These are phyloP conservation scores for Trichophyton schoenleinii DNA, from an alignment of 2,329 filamentous ascomycete species.

Conservation along the genomic window DNA sequence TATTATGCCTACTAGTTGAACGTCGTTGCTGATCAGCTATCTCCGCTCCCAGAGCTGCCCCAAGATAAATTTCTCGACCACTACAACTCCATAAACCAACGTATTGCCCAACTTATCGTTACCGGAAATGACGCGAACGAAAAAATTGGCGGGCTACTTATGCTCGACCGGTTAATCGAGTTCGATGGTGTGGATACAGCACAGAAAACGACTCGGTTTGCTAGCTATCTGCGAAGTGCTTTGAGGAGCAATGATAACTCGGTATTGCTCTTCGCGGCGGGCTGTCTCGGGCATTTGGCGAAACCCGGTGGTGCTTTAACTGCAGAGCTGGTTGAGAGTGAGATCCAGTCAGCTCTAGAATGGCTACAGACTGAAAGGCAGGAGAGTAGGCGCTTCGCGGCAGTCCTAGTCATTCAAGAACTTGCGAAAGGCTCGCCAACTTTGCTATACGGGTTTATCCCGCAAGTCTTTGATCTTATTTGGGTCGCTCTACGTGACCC, in stretches of 20 bases:
- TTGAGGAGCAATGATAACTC: slow-evolving; percentile 81
- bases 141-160: slow-evolving; percentile 80
- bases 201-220: slow-evolving; percentile 88
- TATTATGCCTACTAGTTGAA: background rate
- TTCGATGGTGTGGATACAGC: slow-evolving; percentile 91
- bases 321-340: slow-evolving; percentile 88
- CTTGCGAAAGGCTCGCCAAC: slow-evolving; percentile 87
- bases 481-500: slow-evolving; percentile 88
- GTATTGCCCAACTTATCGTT: slow-evolving; percentile 61
- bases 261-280: slow-evolving; percentile 80
- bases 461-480: slow-evolving; percentile 89
- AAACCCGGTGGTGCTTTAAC: slow-evolving; percentile 87
- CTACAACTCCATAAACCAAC: slow-evolving; percentile 53
- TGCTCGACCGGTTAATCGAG: slow-evolving; percentile 84
- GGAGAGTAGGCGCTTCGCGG: slow-evolving; percentile 85
- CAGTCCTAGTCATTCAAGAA: slow-evolving; percentile 80
- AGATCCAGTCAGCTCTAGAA: slow-evolving; percentile 91
- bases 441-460: slow-evolving; percentile 87
- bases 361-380: slow-evolving; percentile 93
- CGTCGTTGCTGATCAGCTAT: background rate
- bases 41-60: slow-evolving; percentile 50
- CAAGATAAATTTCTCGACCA: slow-evolving; percentile 65
- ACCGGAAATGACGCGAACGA: slow-evolving; percentile 79
- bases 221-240: slow-evolving; percentile 75
- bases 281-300: slow-evolving; percentile 78